phyloP scores from a whole-genome alignment of 2,329 filamentous ascomycete genomes.

The Exophiala spinifera region DNA sequence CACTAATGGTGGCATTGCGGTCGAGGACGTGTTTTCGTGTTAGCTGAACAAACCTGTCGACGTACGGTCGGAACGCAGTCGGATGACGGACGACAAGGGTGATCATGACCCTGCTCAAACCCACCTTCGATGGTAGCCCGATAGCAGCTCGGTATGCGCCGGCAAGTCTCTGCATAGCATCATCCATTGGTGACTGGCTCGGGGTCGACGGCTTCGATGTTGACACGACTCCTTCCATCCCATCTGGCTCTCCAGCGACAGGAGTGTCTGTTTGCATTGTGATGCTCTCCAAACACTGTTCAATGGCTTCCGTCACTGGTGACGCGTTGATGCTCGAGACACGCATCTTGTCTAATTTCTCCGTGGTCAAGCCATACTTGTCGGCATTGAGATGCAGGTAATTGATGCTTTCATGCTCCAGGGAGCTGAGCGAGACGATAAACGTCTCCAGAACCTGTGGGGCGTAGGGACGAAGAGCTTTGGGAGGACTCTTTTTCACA shows the following conservation, averaged over 20 bases:
- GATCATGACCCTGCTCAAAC: constrained; percentile 78
- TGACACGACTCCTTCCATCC: constrained; percentile 22
- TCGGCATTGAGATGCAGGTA: constrained; percentile 87
- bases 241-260: constrained; percentile 9
- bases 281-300: constrained; percentile 79
- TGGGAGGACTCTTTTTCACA: constrained; percentile 79
- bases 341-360: constrained; percentile 84
- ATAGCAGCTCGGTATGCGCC: constrained; percentile 79
- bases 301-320: constrained; percentile 88
- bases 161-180: constrained; percentile 69
- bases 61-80: constrained; percentile 70
- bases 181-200: constrained; percentile 53
- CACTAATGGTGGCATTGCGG: constrained; percentile 88
- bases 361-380: constrained; percentile 78
- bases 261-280: constrained; percentile 57
- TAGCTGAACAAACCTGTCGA: constrained; percentile 70
- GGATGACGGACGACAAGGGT: constrained; percentile 79
- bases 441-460: constrained; percentile 77
- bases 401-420: constrained; percentile 86
- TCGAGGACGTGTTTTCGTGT: constrained; percentile 82
- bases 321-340: constrained; percentile 78
- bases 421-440: constrained; percentile 75
- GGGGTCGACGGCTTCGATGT: neutral
- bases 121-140: constrained; percentile 90
- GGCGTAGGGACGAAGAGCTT: constrained; percentile 73